Percentiles rank a stretch among this genome's conserved stretches.
These are phyloP conservation scores for Aquilaria sinensis DNA, from an alignment of 345 rosid genomes.

Conservation along the genomic window DNA sequence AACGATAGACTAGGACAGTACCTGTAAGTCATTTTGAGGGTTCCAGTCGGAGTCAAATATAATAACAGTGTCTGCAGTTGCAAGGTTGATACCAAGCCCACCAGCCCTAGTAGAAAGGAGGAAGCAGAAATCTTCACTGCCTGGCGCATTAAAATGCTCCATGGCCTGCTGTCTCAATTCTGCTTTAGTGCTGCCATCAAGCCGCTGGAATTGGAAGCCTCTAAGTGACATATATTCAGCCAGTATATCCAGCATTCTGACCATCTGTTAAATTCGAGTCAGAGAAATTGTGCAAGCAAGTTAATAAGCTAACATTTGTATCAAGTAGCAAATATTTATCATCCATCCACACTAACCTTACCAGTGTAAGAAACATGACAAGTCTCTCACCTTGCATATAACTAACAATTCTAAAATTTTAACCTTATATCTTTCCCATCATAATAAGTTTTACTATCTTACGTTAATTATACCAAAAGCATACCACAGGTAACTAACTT, in stretches of 20 bases:
- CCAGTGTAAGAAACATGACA: too few relatives aligned
- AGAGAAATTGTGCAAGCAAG: slow-evolving; percentile 2
- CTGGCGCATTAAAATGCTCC: slow-evolving; percentile 99
- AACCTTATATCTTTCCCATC: too few relatives aligned
- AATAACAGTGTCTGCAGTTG: slow-evolving; percentile 97
- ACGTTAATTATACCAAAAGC: too few relatives aligned
- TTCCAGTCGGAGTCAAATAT: slow-evolving; percentile 99
- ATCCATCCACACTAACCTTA: too few relatives aligned
- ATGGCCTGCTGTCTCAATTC: slow-evolving; percentile 98
- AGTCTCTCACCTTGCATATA: too few relatives aligned
- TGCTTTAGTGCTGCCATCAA: slow-evolving; percentile 99
- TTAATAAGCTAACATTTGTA: not conserved
- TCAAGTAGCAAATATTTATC: not conserved
- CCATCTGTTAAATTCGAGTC: slow-evolving; percentile 62
- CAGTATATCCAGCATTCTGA: slow-evolving; percentile 94
- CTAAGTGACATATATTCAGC: slow-evolving; percentile 86
- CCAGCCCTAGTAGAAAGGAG: slow-evolving; percentile 99
- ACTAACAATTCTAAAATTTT: too few relatives aligned
- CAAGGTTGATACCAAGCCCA: slow-evolving; percentile 98
- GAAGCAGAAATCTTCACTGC: slow-evolving; percentile 99
- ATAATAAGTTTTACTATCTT: too few relatives aligned
- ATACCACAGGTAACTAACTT: too few relatives aligned
- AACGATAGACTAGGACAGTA: slow-evolving; percentile 15
- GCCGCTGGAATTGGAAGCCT: slow-evolving; percentile 98
- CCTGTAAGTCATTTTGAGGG: slow-evolving; percentile 99